These are phyloP conservation scores for Septoria petroselini DNA, from an alignment of 2,329 filamentous ascomycete species.

Conservation along the genomic window DNA sequence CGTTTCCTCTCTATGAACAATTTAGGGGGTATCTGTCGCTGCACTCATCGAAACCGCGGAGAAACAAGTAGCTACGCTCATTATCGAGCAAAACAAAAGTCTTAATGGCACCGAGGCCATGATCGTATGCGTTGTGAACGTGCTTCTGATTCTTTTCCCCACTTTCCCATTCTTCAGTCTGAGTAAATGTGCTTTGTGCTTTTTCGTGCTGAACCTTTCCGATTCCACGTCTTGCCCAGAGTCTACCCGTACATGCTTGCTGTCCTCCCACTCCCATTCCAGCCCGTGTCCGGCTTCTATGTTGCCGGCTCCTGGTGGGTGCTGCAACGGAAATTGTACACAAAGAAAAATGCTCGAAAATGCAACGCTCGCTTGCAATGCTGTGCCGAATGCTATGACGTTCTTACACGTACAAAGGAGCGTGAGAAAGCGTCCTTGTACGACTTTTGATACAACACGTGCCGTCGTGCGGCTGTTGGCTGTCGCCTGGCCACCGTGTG, in stretches of 20 bases:
- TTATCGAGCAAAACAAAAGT: neutral
- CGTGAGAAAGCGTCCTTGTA: constrained; percentile 12
- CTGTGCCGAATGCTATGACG: constrained; percentile 34
- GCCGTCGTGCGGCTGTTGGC: constrained; percentile 12
- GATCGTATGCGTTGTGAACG: constrained; percentile 12
- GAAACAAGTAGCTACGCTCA: neutral
- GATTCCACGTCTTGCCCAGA: constrained; percentile 10
- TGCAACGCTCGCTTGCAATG: constrained; percentile 36
- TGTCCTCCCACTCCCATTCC: constrained; percentile 8
- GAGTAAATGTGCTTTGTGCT: constrained; percentile 15
- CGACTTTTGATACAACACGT: constrained; percentile 27
- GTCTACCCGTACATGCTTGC: constrained; percentile 22
- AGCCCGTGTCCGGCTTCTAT: constrained; percentile 10
- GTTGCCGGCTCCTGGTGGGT: constrained; percentile 6
- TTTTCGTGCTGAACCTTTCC: constrained; percentile 3
- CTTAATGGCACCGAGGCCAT: neutral
- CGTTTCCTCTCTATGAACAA: no score
- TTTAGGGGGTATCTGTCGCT: constrained; percentile 1
- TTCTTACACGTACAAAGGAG: constrained; percentile 27
- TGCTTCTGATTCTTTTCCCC: constrained; percentile 14
- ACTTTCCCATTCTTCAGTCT: constrained; percentile 8
- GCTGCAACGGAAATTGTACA: constrained; percentile 24
- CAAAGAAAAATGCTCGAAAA: constrained; percentile 30
- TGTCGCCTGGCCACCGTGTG: neutral
- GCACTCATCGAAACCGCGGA: constrained; percentile 2